Evolutionary conservation across 78 protist species (phyloP), one percentile per base, ranked within the genome.

Genomic region (Dictyostelium purpureum): DNA sequence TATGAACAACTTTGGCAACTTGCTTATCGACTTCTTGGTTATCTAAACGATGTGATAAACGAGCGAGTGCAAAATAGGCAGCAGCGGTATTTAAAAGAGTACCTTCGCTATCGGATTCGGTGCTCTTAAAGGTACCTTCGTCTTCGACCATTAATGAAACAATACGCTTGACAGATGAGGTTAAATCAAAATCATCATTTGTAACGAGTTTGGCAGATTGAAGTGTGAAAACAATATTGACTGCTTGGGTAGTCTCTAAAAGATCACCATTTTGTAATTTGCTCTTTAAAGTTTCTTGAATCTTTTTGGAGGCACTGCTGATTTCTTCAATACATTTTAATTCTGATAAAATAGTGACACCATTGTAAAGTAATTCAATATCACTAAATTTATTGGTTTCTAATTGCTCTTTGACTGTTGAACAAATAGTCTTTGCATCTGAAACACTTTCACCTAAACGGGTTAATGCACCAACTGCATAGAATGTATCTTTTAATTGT

Each of bases 21-120:
- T 7, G 59, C 9, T 79, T 79, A 38, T 66, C 33, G 43, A 65
- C 63, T 37, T 56, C 85, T 18, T 19, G 21, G n/a, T 28, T 42
- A 28, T 81, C 47, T 33, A 81, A 57, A 67, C 89, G 77, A 43
- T 81, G 69, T 19, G 89, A 11, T 10, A 81, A 47, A 51, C 89
- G 61, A 9, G 89, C 77, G 10, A 81, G 16, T 35, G 78, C 40
- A 43, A 81, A 65, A 69, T 81, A 69, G n/a, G 89, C 89, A 45
- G 40, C 33, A 38, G 54, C 89, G 0, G 73, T 81, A 26, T 81
- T 67, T 21, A 18, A 40, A 35, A 76, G 43, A 42, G 38, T 51
- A 52, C 61, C 79, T 52, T 81, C 47, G 11, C 65, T 76, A 24
- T 42, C 77, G n/a, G 54, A 10, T 0, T 16, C 0, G 2, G 16